These are phyloP conservation scores for Luvunga scandens DNA, from an alignment of 345 rosid species.

Conservation along the genomic window DNA sequence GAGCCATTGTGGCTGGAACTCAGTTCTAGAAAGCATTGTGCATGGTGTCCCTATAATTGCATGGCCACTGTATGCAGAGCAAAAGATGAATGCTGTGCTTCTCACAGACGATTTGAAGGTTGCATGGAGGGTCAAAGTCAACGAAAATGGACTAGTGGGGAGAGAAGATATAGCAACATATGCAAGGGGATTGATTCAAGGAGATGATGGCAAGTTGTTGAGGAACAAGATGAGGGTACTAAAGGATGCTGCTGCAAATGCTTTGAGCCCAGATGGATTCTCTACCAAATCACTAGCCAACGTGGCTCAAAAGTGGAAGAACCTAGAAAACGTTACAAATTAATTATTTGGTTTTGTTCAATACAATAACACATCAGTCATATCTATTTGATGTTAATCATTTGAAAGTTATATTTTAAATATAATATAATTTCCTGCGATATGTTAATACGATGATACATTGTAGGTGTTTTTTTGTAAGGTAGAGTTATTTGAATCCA, in stretches of 20 bases:
- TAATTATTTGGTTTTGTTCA: neutral
- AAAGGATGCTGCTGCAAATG: constrained; percentile 19
- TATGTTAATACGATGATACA: too few relatives aligned
- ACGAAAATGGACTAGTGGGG: constrained; percentile 23
- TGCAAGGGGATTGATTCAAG: constrained; percentile 22
- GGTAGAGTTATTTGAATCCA: too few relatives aligned
- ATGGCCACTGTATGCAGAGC: constrained; percentile 45
- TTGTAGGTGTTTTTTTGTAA: too few relatives aligned
- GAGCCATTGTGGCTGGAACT: constrained; percentile 45
- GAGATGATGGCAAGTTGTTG: constrained; percentile 31
- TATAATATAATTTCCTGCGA: too few relatives aligned
- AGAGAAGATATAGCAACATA: constrained; percentile 27
- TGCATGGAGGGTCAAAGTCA: constrained; percentile 21
- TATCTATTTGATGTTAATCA: too few relatives aligned
- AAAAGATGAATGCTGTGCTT: constrained; percentile 31
- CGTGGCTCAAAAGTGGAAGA: constrained; percentile 30
- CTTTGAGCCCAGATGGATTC: constrained; percentile 27
- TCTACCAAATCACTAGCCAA: constrained; percentile 26
- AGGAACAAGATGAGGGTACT: constrained; percentile 20
- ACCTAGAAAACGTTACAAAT: neutral
- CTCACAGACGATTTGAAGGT: constrained; percentile 30
- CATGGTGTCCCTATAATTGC: constrained; percentile 42
- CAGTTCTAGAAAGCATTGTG: constrained; percentile 27
- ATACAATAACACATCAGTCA: too few relatives aligned
- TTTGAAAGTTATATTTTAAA: too few relatives aligned